These are phyloP conservation scores for Pseudozyma sp. DNA, from an alignment of 1,284 basidiomycete genomes.

Conservation along the genomic window DNA sequence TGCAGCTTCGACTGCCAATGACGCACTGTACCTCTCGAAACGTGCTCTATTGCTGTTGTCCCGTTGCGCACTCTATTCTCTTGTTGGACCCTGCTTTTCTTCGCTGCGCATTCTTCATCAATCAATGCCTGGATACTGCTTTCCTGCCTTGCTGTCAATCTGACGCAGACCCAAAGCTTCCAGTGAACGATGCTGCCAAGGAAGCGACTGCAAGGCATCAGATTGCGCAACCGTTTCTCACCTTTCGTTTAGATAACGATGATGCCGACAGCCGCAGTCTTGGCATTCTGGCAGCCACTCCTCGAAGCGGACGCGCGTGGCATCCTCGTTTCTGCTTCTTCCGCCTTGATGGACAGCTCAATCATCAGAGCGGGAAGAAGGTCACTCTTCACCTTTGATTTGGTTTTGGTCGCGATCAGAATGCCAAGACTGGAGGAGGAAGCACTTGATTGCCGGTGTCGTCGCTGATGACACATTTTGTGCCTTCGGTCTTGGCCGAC, in stretches of 20 bases:
- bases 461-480: slow-evolving; percentile 1
- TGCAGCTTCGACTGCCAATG: slow-evolving; percentile 11
- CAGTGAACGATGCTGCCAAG: not conserved
- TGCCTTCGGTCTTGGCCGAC: slow-evolving; percentile 40
- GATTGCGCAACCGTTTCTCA: no score
- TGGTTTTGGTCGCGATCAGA: slow-evolving; percentile 28
- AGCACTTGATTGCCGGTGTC: slow-evolving; percentile 7
- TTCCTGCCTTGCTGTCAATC: no score
- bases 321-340: slow-evolving; percentile 6
- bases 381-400: not conserved
- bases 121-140: no score
- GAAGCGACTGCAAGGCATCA: not conserved
- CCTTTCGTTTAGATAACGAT: not conserved
- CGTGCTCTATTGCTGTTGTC: no score
- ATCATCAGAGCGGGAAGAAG: not conserved
- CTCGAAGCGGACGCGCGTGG: slow-evolving; percentile 14
- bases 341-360: slow-evolving; percentile 1
- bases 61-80: no score
- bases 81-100: no score
- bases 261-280: slow-evolving; percentile 33
- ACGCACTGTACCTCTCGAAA: slow-evolving; percentile 7
- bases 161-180: no score
- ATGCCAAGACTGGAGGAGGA: slow-evolving; percentile 10
- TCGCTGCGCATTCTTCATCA: no score
- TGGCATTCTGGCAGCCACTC: slow-evolving; percentile 20